phyloP scores from a whole-genome alignment of 805 yeast genomes.

The Hanseniaspora meyeri region DNA sequence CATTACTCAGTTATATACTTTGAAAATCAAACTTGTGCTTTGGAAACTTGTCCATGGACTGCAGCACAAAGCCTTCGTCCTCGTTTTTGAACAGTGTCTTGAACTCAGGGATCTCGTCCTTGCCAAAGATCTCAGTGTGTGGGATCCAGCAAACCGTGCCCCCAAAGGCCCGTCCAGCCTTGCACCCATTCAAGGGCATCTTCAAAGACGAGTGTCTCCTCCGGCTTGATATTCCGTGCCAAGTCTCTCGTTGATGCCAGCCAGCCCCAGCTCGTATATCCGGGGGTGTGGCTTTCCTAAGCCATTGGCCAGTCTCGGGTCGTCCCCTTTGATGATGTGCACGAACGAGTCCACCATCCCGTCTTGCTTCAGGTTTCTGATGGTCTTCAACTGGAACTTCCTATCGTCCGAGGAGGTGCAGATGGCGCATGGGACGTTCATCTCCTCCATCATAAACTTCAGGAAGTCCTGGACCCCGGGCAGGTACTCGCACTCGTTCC shows the following conservation, averaged over 20 bases:
- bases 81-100: slow-evolving; percentile 38
- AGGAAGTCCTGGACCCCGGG: slow-evolving; percentile 79
- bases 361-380: slow-evolving; percentile 44
- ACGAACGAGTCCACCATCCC: slow-evolving; percentile 47
- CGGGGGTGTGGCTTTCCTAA: slow-evolving; percentile 91
- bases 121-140: slow-evolving; percentile 54
- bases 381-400: slow-evolving; percentile 61
- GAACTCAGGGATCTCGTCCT: slow-evolving; percentile 39
- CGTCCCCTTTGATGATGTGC: slow-evolving; percentile 80
- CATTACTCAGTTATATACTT: background rate
- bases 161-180: slow-evolving; percentile 72
- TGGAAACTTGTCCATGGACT: slow-evolving; percentile 43
- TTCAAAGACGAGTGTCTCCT: slow-evolving; percentile 82
- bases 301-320: slow-evolving; percentile 66
- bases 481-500: slow-evolving; percentile 55
- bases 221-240: slow-evolving; percentile 41
- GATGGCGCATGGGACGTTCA: slow-evolving; percentile 65
- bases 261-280: slow-evolving; percentile 76
- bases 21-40: slow-evolving; percentile 32
- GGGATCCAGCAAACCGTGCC: slow-evolving; percentile 92
- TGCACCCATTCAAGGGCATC: slow-evolving; percentile 91
- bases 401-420: slow-evolving; percentile 69
- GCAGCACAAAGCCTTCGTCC: slow-evolving; percentile 40
- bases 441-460: slow-evolving; percentile 33
- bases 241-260: slow-evolving; percentile 48